These are phyloP conservation scores for Carex sylvatica DNA, from an alignment of 202 grass and related monocot genomes.

Conservation along the genomic window DNA sequence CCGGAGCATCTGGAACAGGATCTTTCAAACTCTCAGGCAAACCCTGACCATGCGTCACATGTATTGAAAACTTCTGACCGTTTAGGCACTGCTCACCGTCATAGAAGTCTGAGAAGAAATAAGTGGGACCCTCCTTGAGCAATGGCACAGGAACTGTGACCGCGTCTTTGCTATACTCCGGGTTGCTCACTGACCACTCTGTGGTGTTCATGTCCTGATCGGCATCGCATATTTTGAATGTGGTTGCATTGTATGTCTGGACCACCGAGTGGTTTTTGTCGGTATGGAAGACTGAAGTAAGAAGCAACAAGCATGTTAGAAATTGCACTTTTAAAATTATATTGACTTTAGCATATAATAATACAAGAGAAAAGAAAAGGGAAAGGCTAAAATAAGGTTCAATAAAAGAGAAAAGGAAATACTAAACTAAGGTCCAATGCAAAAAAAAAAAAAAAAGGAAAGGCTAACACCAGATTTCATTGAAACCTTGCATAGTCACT, in stretches of 20 bases:
- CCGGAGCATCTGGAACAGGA: slow-evolving; percentile 32
- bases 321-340: neutral
- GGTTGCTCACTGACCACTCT: slow-evolving; percentile 63
- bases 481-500: neutral
- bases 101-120: slow-evolving; percentile 88
- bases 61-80: slow-evolving; percentile 69
- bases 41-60: slow-evolving; percentile 71
- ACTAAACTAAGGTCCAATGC: neutral
- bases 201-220: slow-evolving; percentile 57
- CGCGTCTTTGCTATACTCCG: slow-evolving; percentile 82
- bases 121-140: slow-evolving; percentile 60
- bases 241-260: slow-evolving; percentile 74
- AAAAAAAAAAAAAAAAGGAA: neutral
- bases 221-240: slow-evolving; percentile 74
- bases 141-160: slow-evolving; percentile 70
- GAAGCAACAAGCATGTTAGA: neutral
- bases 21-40: slow-evolving; percentile 73
- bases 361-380: slow-evolving; percentile 1
- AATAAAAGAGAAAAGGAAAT: neutral
- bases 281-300: slow-evolving; percentile 74
- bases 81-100: slow-evolving; percentile 85
- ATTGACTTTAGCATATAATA: neutral
- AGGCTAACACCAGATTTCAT: neutral
- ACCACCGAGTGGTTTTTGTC: slow-evolving; percentile 97
- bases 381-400: neutral